phyloP scores from a whole-genome alignment of 805 yeast genomes.

The Candida golubevii region DNA sequence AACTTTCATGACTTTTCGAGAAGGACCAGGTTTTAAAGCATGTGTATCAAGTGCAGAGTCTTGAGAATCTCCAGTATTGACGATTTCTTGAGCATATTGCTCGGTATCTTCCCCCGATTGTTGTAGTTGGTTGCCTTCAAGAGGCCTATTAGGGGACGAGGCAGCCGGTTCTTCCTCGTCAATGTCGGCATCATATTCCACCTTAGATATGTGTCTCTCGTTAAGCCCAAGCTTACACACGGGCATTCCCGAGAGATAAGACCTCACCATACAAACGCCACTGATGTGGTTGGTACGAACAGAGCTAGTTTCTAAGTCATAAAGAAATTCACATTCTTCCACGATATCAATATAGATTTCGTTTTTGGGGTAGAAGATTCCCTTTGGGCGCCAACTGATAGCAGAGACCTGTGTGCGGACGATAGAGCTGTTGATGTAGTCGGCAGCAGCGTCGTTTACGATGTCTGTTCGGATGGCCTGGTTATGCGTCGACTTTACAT shows the following conservation, averaged over 20 bases:
- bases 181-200: conserved; percentile 21
- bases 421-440: conserved; percentile 58
- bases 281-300: conserved; percentile 30
- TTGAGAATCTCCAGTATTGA: not conserved
- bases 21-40: not conserved
- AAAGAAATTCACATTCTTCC: conserved; percentile 36
- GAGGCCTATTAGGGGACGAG: not conserved
- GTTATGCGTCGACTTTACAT: conserved; percentile 36
- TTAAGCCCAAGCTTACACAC: conserved; percentile 38
- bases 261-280: conserved; percentile 34
- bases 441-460: conserved; percentile 19
- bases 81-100: not conserved
- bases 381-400: conserved; percentile 44
- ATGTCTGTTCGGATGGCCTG: conserved; percentile 34
- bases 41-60: not conserved
- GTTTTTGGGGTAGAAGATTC: conserved; percentile 41
- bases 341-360: conserved; percentile 40
- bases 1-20: conserved; percentile 13
- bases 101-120: conserved; percentile 8
- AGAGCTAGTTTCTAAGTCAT: conserved; percentile 26
- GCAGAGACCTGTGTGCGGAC: conserved; percentile 70
- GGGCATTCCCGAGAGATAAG: conserved; percentile 44
- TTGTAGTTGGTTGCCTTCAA: conserved; percentile 12
- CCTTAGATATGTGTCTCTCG: conserved; percentile 33
- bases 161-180: conserved; percentile 9